Evolutionary conservation across 2,329 filamentous ascomycete species (phyloP).

Genomic region (Thermochaetoides dissita): DNA sequence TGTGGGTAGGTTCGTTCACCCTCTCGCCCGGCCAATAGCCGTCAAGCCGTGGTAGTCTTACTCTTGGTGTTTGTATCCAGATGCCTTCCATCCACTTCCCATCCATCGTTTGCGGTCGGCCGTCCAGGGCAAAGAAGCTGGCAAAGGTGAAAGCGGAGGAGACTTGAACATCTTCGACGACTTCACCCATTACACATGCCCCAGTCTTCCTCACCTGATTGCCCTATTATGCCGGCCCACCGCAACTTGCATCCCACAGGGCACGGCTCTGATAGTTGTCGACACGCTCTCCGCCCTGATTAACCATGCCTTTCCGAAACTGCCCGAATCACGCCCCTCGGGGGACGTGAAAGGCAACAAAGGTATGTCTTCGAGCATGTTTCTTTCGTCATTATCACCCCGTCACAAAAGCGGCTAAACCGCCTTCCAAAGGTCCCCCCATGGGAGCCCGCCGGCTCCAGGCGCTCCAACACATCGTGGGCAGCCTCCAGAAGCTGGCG

Average conservation of each 20-base stretch:
- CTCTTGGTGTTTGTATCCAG: conserved; percentile 12
- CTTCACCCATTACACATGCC: conserved; percentile 36
- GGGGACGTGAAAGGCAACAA: conserved; percentile 25
- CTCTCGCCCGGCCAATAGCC: neutral
- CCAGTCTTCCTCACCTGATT: conserved; percentile 57
- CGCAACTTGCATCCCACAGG: conserved; percentile 43
- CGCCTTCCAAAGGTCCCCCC: conserved; percentile 7
- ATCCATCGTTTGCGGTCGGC: conserved; percentile 22
- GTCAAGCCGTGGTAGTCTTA: neutral
- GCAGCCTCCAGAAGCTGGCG: conserved; percentile 61
- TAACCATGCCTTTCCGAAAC: conserved; percentile 60
- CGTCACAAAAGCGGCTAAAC: no score
- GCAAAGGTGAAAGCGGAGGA: conserved; percentile 2
- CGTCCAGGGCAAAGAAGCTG: conserved; percentile 12
- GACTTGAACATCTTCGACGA: conserved; percentile 17
- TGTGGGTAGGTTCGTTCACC: conserved; percentile 63
- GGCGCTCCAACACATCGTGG: conserved; percentile 49
- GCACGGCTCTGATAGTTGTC: conserved; percentile 57
- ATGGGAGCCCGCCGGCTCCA: conserved; percentile 24
- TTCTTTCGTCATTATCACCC: no score
- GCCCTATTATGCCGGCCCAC: conserved; percentile 60
- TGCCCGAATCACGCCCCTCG: conserved; percentile 25
- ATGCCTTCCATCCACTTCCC: conserved; percentile 34
- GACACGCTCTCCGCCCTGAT: conserved; percentile 67
- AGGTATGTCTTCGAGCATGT: conserved; percentile 19